Conservation (phyloP, 192 early-diverging fungal genomes). For the Funneliformis geosporum region DNA sequence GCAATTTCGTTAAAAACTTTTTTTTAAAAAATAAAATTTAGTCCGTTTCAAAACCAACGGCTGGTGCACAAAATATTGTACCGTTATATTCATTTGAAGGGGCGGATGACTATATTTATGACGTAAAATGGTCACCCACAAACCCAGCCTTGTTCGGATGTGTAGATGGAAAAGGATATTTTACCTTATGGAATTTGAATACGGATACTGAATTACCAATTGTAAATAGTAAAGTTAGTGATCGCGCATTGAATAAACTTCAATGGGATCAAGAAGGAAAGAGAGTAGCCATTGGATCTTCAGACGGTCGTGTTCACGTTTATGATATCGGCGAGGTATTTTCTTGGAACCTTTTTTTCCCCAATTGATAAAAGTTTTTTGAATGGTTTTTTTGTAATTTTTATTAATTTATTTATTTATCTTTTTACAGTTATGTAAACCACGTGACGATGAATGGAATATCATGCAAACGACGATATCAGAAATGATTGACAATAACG, state of each 20-base stretch:
- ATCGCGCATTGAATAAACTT: conserved; percentile 88
- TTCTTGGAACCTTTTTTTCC: no score
- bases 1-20: background rate
- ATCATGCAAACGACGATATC: conserved; percentile 21
- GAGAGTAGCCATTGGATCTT: conserved; percentile 77
- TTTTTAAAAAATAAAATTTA: conserved; percentile 2
- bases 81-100: conserved; percentile 88
- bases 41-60: conserved; percentile 52
- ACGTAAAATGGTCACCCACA: conserved; percentile 95
- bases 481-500: conserved; percentile 9
- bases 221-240: conserved; percentile 57
- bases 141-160: conserved; percentile 93
- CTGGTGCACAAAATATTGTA: conserved; percentile 49
- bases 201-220: conserved; percentile 77
- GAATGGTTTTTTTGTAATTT: background rate
- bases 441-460: conserved; percentile 16
- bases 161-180: conserved; percentile 85
- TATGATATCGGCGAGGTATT: conserved; percentile 93
- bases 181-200: conserved; percentile 95
- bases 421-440: conserved; percentile 2
- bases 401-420: background rate
- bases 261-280: conserved; percentile 93
- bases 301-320: conserved; percentile 82
- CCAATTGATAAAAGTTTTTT: background rate
- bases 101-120: conserved; percentile 95